Evolutionary conservation across 345 rosid species (phyloP).

Genomic region (Hibiscus syriacus): DNA sequence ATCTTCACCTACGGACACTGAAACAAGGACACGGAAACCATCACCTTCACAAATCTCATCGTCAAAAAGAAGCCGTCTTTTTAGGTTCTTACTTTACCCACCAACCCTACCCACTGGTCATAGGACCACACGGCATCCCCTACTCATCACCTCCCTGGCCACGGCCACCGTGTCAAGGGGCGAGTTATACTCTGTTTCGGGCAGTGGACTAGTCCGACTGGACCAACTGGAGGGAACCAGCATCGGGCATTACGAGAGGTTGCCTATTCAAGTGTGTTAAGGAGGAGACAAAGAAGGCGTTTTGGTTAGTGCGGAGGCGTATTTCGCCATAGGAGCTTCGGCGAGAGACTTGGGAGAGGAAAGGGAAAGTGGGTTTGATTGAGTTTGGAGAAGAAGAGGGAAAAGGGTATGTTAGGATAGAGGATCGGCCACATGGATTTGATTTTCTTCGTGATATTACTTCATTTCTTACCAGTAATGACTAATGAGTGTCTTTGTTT

Average conservation of each 20-base stretch:
- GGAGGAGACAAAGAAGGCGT: conserved; percentile 16
- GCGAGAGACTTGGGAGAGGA: conserved; percentile 55
- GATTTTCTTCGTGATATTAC: conserved; percentile 32
- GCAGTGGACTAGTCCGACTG: conserved; percentile 35
- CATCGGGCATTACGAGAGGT: conserved; percentile 66
- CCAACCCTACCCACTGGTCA: conserved; percentile 48
- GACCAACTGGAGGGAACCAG: conserved; percentile 60
- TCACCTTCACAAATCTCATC: conserved; percentile 39
- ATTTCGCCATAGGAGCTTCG: conserved; percentile 52
- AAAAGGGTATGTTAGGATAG: conserved; percentile 13
- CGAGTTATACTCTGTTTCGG: conserved; percentile 59
- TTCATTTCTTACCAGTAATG: conserved; percentile 9
- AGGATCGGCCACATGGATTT: conserved; percentile 25
- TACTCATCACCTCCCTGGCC: conserved; percentile 52
- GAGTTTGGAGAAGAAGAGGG: conserved; percentile 31
- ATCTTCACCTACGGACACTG: conserved; percentile 63
- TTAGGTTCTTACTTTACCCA: conserved; percentile 39
- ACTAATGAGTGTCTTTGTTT: not conserved
- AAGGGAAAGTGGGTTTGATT: conserved; percentile 34
- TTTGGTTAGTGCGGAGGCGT: conserved; percentile 47
- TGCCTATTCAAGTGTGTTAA: conserved; percentile 26
- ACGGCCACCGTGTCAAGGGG: conserved; percentile 48
- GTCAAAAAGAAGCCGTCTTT: conserved; percentile 34
- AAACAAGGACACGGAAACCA: conserved; percentile 47
- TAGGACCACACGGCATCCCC: conserved; percentile 68